Percentiles rank a stretch among this genome's conserved stretches.
These are phyloP conservation scores for Neurospora pannonica DNA, from an alignment of 495 filamentous ascomycete genomes.

Conservation along the genomic window DNA sequence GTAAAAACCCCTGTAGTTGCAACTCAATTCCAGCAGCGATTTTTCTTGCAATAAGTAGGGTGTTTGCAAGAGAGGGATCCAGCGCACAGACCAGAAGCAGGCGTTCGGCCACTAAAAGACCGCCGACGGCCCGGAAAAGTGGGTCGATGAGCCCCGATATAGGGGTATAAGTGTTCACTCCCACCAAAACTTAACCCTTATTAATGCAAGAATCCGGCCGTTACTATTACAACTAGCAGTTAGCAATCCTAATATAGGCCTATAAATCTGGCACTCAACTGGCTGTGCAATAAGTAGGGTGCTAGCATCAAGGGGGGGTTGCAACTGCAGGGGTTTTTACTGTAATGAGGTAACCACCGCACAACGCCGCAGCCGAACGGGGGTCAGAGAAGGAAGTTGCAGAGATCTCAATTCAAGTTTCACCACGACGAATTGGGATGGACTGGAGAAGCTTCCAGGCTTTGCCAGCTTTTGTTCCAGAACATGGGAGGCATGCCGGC, in stretches of 20 bases:
- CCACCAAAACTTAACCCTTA: too few species aligned
- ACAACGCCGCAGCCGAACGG: neutral
- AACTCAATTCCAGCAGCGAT: neutral
- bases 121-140: too few species aligned
- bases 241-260: too few species aligned
- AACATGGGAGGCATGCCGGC: neutral
- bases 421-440: neutral
- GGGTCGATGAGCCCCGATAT: too few species aligned
- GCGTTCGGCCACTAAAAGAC: too few species aligned
- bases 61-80: neutral
- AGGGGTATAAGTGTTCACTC: too few species aligned
- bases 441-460: neutral
- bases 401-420: neutral
- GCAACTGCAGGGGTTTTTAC: neutral
- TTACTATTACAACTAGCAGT: too few species aligned
- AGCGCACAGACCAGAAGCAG: too few species aligned
- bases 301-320: too few species aligned
- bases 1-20: neutral
- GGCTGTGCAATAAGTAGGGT: too few species aligned
- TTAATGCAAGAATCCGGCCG: too few species aligned
- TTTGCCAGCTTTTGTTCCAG: neutral
- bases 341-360: neutral
- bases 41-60: neutral
- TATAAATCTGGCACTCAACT: too few species aligned
- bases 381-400: neutral